These are phyloP conservation scores for Calonectria fujianensis DNA, from an alignment of 2,329 filamentous ascomycete species.

Conservation along the genomic window DNA sequence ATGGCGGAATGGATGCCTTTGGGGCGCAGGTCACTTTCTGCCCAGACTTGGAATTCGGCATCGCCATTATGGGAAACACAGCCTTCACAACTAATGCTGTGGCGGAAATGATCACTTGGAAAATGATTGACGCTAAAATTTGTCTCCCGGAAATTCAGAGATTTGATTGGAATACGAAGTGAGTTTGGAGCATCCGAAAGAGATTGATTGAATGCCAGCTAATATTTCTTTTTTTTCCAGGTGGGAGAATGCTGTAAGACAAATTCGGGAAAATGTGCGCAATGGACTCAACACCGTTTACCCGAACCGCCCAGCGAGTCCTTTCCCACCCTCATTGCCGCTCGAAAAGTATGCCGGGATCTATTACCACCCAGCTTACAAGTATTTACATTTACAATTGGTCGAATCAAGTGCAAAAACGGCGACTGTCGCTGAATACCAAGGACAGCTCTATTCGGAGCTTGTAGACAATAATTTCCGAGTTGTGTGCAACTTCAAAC, in stretches of 20 bases:
- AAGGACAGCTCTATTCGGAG: background rate
- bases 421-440: background rate
- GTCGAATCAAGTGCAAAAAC: background rate
- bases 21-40: slow-evolving; percentile 32
- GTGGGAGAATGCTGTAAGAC: background rate
- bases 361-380: background rate
- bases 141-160: background rate
- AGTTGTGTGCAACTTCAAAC: slow-evolving; percentile 12
- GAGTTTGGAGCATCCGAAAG: background rate
- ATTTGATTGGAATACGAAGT: slow-evolving; percentile 2
- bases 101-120: background rate
- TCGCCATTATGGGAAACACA: slow-evolving; percentile 32
- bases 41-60: slow-evolving; percentile 50
- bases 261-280: background rate
- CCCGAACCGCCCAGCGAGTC: background rate
- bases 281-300: background rate
- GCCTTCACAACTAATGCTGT: background rate
- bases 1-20: slow-evolving; percentile 51
- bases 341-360: background rate
- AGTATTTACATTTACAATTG: background rate
- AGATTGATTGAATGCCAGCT: fast-evolving
- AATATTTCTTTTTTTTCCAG: background rate
- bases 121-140: slow-evolving; percentile 6
- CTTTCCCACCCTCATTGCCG: background rate
- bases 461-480: background rate